Base-by-base conservation (phyloP, 805 yeast species). In the Candida silvatica region DNA sequence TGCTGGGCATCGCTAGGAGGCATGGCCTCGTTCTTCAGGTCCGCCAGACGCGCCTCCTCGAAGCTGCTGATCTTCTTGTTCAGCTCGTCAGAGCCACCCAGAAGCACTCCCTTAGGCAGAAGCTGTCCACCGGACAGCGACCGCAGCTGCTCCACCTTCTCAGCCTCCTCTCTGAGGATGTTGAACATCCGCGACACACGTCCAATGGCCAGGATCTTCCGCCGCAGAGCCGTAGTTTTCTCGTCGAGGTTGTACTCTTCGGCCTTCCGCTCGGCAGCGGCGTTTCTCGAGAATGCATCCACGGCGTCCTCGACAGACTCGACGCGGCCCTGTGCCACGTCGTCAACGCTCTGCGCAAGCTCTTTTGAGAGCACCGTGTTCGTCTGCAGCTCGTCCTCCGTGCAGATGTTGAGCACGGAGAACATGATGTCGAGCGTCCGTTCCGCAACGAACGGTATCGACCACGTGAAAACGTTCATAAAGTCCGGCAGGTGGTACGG, bases 381-480 rank as follows among this genome's bases (percentile, higher is more conserved):
- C 49, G 80, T 85, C 38, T 79, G 90, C 39, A 90, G 68, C 58
- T 90, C 98, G 52, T 90, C 96, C 52, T 88, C 94, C 0, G 97
- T 83, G 62, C 98, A 90, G 38, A 92, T 84, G 57, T 90, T 90
- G 54, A 92, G 69, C 27, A 90, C 83, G 1, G 92, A 74, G 17
- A 86, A 82, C 52, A 90, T 68, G 81, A 90, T 88, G 54, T 92
- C 97, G 11, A 95, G 84, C 36, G 88, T 83, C 52, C 92, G 85
- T 56, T 90, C 96, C 16, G 97, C 97, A 17, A 92, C 97, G 64
- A 92, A 90, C 6, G 97, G 98, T 38, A 90, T 65, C 2, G 96
- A 84, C 97, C 97, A 92, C 8, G 95, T 81, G 58, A 90, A 90
- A 5, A 90, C 95, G 57, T 92, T 97, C 94, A 88, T 86, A 49